Conservation (phyloP, 345 rosid species). For the Salix viminalis region DNA sequence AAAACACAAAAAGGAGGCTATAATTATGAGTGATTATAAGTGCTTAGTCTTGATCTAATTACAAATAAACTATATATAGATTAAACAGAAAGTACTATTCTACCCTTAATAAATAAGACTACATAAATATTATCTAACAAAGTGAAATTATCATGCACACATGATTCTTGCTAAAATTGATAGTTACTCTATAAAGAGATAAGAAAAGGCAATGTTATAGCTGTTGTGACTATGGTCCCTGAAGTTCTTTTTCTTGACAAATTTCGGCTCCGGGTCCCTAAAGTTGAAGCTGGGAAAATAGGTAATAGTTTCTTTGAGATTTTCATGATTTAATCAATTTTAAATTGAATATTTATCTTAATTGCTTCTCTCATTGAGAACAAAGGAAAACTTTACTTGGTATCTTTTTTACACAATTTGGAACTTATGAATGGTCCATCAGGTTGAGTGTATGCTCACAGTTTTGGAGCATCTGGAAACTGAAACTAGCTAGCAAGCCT, state of each 20-base stretch:
- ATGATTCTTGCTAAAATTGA: no score
- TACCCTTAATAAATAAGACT: no score
- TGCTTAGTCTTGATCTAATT: no score
- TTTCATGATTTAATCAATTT: not conserved
- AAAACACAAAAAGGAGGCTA: no score
- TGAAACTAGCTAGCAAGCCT: not conserved
- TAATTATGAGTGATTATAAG: no score
- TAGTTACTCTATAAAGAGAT: not conserved
- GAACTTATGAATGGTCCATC: not conserved
- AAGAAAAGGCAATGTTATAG: no score
- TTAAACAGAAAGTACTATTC: no score
- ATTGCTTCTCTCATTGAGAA: not conserved
- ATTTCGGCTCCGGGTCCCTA: conserved; percentile 16
- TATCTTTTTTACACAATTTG: not conserved
- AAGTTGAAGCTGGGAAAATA: conserved; percentile 17
- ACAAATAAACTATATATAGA: no score
- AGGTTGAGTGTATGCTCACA: not conserved
- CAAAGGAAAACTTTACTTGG: not conserved
- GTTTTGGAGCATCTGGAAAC: not conserved
- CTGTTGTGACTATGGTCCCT: not conserved
- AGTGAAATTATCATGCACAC: not conserved
- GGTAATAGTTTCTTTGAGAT: not conserved
- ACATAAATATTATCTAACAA: no score
- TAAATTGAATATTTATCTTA: not conserved
- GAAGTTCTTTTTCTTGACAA: not conserved